These are phyloP conservation scores for Thecaphora thlaspeos DNA, from an alignment of 1,284 basidiomycete genomes.

Conservation along the genomic window DNA sequence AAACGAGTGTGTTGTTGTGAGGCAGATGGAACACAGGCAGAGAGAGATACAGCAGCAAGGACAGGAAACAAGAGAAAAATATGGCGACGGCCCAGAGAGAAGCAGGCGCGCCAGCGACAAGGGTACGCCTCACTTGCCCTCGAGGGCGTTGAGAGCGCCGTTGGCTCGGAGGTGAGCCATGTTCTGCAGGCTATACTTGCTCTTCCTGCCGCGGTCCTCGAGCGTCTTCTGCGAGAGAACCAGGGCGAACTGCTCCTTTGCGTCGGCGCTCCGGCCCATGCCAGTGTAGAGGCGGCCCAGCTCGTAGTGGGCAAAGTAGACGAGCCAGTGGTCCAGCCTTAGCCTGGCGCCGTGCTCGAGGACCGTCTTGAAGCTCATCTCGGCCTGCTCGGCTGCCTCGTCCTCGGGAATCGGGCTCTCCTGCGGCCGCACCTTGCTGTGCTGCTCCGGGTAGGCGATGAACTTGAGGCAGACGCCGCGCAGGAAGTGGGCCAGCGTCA, in stretches of 20 bases:
- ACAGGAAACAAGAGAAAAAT: too few species aligned
- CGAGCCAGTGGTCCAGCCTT: conserved; percentile 51
- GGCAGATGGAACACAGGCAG: too few species aligned
- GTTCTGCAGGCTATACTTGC: conserved; percentile 56
- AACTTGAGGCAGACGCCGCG: conserved; percentile 53
- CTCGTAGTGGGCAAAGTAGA: conserved; percentile 57
- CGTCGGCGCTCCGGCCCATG: conserved; percentile 22
- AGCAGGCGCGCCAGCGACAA: too few species aligned
- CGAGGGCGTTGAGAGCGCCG: conserved; percentile 42
- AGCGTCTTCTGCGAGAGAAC: conserved; percentile 48
- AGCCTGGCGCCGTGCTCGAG: conserved; percentile 40
- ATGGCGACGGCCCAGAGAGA: too few species aligned
- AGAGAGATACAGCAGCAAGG: too few species aligned
- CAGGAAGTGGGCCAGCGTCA: conserved; percentile 54
- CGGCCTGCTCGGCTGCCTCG: conserved; percentile 49
- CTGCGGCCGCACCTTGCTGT: conserved; percentile 36
- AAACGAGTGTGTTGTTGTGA: too few species aligned
- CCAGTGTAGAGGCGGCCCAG: conserved; percentile 50
- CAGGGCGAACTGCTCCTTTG: conserved; percentile 43
- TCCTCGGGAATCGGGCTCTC: conserved; percentile 36
- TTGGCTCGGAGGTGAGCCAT: conserved; percentile 54
- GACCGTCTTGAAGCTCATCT: conserved; percentile 44
- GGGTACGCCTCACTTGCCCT: conserved; percentile 8
- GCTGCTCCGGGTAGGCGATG: conserved; percentile 54
- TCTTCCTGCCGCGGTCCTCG: conserved; percentile 50